A percentile compares a stretch with the other conserved stretches of the same genome.
phyloP scores from a whole-genome alignment of 1,284 basidiomycete genomes.

The Apiotrichum akiyoshidainum region DNA sequence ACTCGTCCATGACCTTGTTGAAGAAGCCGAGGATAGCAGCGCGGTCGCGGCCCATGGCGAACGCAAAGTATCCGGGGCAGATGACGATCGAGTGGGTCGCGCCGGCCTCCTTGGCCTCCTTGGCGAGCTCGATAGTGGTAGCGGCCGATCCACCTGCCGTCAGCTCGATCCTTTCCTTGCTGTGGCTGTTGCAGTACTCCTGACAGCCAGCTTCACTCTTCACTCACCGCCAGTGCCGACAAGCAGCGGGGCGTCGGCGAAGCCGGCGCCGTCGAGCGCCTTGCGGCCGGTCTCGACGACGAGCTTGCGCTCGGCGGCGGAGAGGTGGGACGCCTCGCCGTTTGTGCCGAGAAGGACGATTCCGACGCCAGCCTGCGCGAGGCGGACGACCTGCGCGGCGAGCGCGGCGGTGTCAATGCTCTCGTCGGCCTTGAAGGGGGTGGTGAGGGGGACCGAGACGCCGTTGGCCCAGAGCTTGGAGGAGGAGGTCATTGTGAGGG shows the following conservation, averaged over 20 bases:
- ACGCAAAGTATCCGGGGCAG: slow-evolving; percentile 53
- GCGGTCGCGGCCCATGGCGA: slow-evolving; percentile 52
- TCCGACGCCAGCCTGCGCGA: slow-evolving; percentile 52
- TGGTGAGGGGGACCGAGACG: slow-evolving; percentile 56
- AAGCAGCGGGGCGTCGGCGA: slow-evolving; percentile 66
- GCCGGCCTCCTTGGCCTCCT: slow-evolving; percentile 74
- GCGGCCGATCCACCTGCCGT: slow-evolving; percentile 58
- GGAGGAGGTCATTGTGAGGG: slow-evolving; percentile 6
- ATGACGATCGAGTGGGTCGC: slow-evolving; percentile 62
- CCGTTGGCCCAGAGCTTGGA: slow-evolving; percentile 39
- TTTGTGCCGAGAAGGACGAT: slow-evolving; percentile 54
- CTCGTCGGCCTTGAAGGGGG: slow-evolving; percentile 50
- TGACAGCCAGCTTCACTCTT: background rate
- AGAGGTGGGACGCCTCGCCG: slow-evolving; percentile 61
- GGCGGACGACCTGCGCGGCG: slow-evolving; percentile 50
- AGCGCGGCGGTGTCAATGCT: slow-evolving; percentile 49
- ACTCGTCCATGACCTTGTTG: slow-evolving; percentile 69
- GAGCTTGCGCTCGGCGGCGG: slow-evolving; percentile 63
- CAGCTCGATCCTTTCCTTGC: background rate
- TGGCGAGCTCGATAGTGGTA: slow-evolving; percentile 74
- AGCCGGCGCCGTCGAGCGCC: slow-evolving; percentile 70
- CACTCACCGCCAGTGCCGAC: slow-evolving; percentile 75
- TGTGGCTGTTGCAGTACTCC: background rate
- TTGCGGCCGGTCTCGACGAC: slow-evolving; percentile 65
- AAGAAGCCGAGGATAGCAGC: slow-evolving; percentile 53